Evolutionary conservation across 352 stramenopile species (phyloP), one percentile per base, ranked within the genome.

Genomic region (Sclerospora graminicola): DNA sequence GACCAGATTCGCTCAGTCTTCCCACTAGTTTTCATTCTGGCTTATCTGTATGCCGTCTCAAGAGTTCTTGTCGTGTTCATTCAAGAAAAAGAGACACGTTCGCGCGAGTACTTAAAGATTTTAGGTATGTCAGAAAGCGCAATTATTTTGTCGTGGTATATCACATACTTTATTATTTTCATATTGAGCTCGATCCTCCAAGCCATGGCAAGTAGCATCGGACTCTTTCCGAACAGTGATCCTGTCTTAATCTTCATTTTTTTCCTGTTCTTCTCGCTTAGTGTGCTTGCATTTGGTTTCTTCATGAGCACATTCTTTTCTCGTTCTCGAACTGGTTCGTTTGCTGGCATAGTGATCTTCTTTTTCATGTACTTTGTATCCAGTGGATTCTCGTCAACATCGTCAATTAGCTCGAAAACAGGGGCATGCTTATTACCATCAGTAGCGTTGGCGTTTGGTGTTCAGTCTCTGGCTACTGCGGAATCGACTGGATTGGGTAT

Each of bases 51-150:
- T 60, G 82, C 69, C 4, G 71, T 95, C n/a, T 95, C 84, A 5
- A 61, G 78, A 1, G 66, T 96, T 31, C 56, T 97, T 11, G 75
- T 89, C 2, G 66, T 75, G 4, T 67, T 98, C 21, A 95, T 97
- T 11, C 66, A 80, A 32, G 91, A 98, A 49, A 97, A 97, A 45
- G 91, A 97, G 59, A 65, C 70, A 2, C 72, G 83, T 4, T 57
- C 95, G 19, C 89, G 89, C 13, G 92, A 98, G 63, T 85, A 73
- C 45, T 89, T 97, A 63, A 93, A 94, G 43, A 96, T 97, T 42
- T 84, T 97, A 35, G 90, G 92, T n/a, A 63, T 98, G 10, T 80
- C 63, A 29, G 76, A 89, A 34, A 65, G 55, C 6, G 57, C 66
- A 0, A 82, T 89, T 38, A 45, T 84, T 13, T 44, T 77, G 7